phyloP scores from a whole-genome alignment of 139 green algal species.

The Coelastrella sp. region DNA sequence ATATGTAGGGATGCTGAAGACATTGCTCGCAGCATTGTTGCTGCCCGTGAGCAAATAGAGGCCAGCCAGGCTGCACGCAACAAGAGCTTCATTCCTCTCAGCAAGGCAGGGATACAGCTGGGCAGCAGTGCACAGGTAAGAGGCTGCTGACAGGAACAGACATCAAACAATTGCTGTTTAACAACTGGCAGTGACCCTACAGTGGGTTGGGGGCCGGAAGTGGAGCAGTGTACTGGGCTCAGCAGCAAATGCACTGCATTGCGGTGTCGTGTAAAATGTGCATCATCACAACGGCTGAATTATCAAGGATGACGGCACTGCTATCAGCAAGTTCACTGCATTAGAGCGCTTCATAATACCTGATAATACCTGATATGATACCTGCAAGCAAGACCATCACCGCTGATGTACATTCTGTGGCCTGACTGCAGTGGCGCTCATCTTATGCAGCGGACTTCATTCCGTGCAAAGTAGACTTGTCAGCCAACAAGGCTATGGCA shows the following conservation, averaged over 20 bases:
- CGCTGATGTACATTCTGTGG: not conserved
- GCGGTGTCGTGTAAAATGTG: too few species aligned
- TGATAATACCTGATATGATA: too few species aligned
- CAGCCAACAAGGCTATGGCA: slow-evolving; percentile 47
- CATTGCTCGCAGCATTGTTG: slow-evolving; percentile 21
- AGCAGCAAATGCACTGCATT: not conserved
- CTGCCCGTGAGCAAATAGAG: slow-evolving; percentile 33
- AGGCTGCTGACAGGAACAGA: not conserved
- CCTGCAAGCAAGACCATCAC: not conserved
- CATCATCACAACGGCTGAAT: too few species aligned
- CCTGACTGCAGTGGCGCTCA: slow-evolving; percentile 29
- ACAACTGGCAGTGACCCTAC: not conserved
- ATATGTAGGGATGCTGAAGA: slow-evolving; percentile 13
- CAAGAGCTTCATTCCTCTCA: slow-evolving; percentile 48
- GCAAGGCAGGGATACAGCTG: slow-evolving; percentile 45
- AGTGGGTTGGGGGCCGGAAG: not conserved
- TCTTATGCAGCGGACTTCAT: slow-evolving; percentile 16
- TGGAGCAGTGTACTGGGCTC: not conserved
- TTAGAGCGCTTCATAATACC: too few species aligned
- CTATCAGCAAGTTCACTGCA: too few species aligned
- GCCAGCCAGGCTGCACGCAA: slow-evolving; percentile 39
- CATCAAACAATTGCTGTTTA: not conserved
- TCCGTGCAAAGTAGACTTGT: slow-evolving; percentile 5
- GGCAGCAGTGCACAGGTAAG: slow-evolving; percentile 37
- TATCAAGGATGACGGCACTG: too few species aligned